These are phyloP conservation scores for Termitomyces sp. DNA, from an alignment of 768 basidiomycete genomes.

Conservation along the genomic window DNA sequence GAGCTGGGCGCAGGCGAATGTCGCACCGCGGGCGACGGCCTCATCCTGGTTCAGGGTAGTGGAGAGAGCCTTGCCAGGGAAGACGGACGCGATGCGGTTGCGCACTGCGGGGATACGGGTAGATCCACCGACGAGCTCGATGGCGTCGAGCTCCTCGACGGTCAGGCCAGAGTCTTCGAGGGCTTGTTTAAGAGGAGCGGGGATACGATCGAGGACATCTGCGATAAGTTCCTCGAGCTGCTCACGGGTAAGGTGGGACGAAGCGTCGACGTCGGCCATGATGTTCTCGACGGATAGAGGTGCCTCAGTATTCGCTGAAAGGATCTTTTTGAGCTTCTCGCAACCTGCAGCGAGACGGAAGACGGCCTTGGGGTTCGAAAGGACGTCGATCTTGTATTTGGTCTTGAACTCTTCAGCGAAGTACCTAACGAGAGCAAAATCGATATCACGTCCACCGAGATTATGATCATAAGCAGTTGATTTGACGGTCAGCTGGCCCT, in stretches of 20 bases:
- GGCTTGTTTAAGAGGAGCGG: slow-evolving; percentile 69
- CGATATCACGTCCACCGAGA: slow-evolving; percentile 95
- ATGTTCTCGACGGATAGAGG: slow-evolving; percentile 92
- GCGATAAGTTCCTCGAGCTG: slow-evolving; percentile 74
- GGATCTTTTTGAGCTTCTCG: slow-evolving; percentile 93
- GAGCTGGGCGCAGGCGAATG: slow-evolving; percentile 95
- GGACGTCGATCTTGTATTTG: slow-evolving; percentile 98
- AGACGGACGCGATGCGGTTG: slow-evolving; percentile 75
- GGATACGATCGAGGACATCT: slow-evolving; percentile 71
- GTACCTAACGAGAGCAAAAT: slow-evolving; percentile 83
- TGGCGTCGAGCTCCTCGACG: slow-evolving; percentile 78
- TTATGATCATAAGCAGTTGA: slow-evolving; percentile 87
- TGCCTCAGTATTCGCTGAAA: slow-evolving; percentile 89
- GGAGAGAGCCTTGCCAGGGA: slow-evolving; percentile 77
- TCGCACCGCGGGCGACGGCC: slow-evolving; percentile 92
- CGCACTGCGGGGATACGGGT: slow-evolving; percentile 94
- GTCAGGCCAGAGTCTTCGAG: slow-evolving; percentile 75
- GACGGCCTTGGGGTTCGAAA: slow-evolving; percentile 83
- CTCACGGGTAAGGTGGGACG: slow-evolving; percentile 80
- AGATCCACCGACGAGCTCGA: slow-evolving; percentile 92
- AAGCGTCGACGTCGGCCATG: slow-evolving; percentile 93
- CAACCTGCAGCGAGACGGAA: slow-evolving; percentile 88
- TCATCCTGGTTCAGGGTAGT: slow-evolving; percentile 98
- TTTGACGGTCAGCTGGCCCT: slow-evolving; percentile 87
- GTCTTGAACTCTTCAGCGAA: slow-evolving; percentile 88